Conservation (phyloP, 805 yeast genomes). For the Lachancea lanzarotensis region DNA sequence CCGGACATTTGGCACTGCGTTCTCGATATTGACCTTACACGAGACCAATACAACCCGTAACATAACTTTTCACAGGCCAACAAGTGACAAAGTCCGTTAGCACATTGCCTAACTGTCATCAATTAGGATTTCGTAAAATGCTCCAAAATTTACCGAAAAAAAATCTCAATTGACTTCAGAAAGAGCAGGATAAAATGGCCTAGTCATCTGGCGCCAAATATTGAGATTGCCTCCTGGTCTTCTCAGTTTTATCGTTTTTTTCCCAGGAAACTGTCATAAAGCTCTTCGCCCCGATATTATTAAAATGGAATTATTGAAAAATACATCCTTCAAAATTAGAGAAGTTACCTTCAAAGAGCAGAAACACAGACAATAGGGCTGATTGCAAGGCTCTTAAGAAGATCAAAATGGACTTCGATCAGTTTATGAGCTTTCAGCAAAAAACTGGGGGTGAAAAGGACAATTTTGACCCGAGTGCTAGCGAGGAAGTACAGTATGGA, state of each 20-base stretch:
- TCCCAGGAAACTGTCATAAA: neutral
- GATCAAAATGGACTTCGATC: slow-evolving; percentile 5
- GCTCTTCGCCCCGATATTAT: neutral
- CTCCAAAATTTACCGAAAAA: neutral
- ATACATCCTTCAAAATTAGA: neutral
- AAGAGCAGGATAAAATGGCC: too few relatives aligned
- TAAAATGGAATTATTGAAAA: neutral
- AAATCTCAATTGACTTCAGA: too few relatives aligned
- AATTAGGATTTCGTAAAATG: neutral
- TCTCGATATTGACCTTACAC: slow-evolving; percentile 32
- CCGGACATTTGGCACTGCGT: slow-evolving; percentile 83
- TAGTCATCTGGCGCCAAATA: too few relatives aligned
- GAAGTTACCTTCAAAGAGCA: neutral
- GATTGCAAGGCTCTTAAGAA: neutral
- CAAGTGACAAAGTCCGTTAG: too few relatives aligned
- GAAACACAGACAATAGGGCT: neutral
- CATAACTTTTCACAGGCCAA: too few relatives aligned
- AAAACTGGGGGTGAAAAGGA: neutral
- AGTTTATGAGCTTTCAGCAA: slow-evolving; percentile 5
- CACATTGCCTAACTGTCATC: too few relatives aligned
- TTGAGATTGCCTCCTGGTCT: neutral
- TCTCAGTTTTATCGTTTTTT: neutral
- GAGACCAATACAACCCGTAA: too few relatives aligned
- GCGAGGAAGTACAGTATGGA: neutral
- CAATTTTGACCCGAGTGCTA: neutral